Conservation (phyloP, 169 alveolate species). For the Plasmodium inui region DNA sequence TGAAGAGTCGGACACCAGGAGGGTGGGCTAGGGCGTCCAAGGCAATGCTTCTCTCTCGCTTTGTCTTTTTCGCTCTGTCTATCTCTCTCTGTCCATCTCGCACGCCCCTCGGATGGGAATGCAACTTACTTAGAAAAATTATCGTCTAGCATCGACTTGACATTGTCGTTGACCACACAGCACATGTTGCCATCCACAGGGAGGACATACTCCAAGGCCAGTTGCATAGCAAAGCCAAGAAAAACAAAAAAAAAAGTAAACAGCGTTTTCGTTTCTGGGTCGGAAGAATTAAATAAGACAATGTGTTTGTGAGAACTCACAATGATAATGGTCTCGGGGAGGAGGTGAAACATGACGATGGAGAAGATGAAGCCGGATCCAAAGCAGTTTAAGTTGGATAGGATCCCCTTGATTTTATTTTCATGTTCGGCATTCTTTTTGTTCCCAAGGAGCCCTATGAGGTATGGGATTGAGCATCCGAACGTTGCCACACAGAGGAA, state of each 20-base stretch:
- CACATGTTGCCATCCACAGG: slow-evolving; percentile 34
- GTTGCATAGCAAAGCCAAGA: slow-evolving; percentile 58
- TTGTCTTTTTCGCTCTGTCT: neutral
- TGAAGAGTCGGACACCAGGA: neutral
- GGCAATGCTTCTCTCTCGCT: neutral
- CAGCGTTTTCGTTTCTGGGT: slow-evolving; percentile 27
- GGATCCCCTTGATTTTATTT: slow-evolving; percentile 8
- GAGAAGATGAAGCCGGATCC: slow-evolving; percentile 73
- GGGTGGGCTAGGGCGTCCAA: neutral
- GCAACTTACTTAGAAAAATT: slow-evolving; percentile 17
- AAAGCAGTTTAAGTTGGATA: slow-evolving; percentile 49
- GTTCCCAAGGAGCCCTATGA: slow-evolving; percentile 26
- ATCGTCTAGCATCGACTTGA: slow-evolving; percentile 10
- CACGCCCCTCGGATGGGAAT: neutral
- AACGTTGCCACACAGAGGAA: slow-evolving; percentile 50
- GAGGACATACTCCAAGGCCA: slow-evolving; percentile 55
- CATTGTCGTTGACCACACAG: slow-evolving; percentile 16
- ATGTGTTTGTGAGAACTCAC: slow-evolving; percentile 24
- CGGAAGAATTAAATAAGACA: slow-evolving; percentile 15
- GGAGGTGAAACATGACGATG: slow-evolving; percentile 53
- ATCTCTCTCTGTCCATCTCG: neutral
- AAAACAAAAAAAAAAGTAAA: slow-evolving; percentile 58
- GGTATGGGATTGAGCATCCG: slow-evolving; percentile 53
- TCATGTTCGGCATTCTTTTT: slow-evolving; percentile 16
- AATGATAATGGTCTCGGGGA: slow-evolving; percentile 52